Evolutionary conservation across 352 stramenopile species (phyloP), one percentile per base, ranked within the genome.

Genomic region (Globisporangium sylvaticum): DNA sequence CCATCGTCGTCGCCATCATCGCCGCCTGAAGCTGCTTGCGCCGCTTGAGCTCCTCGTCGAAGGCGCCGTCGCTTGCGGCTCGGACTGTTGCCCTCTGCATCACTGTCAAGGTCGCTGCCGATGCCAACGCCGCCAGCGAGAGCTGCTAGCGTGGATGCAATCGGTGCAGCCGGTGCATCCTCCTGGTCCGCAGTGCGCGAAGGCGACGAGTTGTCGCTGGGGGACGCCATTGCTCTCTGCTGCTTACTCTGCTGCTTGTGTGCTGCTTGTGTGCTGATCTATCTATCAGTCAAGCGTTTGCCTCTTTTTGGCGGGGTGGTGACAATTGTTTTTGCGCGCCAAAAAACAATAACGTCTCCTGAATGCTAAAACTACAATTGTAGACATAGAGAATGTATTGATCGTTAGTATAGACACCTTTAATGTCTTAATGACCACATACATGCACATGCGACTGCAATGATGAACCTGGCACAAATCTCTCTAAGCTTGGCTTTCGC

Each of bases 21-120:
- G 20, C 15, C 60, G 15, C 27, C 57, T 27, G 32, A 4, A 27
- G 44, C 29, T 34, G 46, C 70, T 60, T 58, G 24, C 6, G n/a
- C 62, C 56, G 29, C 27, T 12, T 22, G 53, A 24, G 55, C 58
- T n/a, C 74, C 75, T 24, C 77, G 79, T 29, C 77, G 71, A 24
- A 88, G 64, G 0, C 79, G 79, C 31, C 79, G 79, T 2, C 79
- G 79, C 61, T 90, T 90, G 50, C 71, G 79, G 14, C 66, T 73
- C 2, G 70, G 74, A 70, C 60, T 71, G 48, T 75, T 27, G 27
- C n/a, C 68, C 2, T 62, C 67, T 9, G 69, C 66, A 44, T 85
- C 72, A 55, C 69, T 77, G 22, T 85, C 69, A 22, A 70, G 48
- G 31, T 60, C 67, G 29, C 46, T 72, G 55, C 31, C 65, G 9